Percentiles rank a stretch among this genome's conserved stretches.
Evolutionary conservation across 2,329 filamentous ascomycete species (phyloP).

Genomic region (Trichophyton schoenleinii): DNA sequence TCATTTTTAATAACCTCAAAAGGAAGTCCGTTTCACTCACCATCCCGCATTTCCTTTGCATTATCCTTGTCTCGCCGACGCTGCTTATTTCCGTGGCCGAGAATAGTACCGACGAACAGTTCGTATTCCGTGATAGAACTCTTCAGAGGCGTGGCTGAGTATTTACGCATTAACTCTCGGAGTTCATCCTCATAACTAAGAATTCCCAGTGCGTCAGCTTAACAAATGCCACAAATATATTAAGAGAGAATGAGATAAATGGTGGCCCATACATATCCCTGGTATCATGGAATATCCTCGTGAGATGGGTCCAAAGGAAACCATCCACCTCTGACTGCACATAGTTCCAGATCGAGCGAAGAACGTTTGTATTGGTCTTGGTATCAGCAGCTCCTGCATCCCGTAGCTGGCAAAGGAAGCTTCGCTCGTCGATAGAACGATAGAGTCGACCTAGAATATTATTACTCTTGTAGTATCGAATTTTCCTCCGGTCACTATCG

Average conservation of each 20-base stretch:
- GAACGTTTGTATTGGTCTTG: slow-evolving; percentile 10
- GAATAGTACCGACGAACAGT: slow-evolving; percentile 13
- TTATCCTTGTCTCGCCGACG: slow-evolving; percentile 16
- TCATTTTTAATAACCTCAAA: too few relatives aligned
- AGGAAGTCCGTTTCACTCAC: slow-evolving; percentile 6
- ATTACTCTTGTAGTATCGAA: slow-evolving; percentile 52
- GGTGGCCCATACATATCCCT: slow-evolving; percentile 15
- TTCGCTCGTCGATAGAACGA: slow-evolving; percentile 57
- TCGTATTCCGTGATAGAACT: slow-evolving; percentile 14
- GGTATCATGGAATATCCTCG: slow-evolving; percentile 10
- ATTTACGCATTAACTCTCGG: slow-evolving; percentile 16
- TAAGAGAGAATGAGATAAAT: not conserved
- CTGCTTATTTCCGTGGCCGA: slow-evolving; percentile 17
- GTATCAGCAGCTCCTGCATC: slow-evolving; percentile 14
- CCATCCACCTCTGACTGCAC: slow-evolving; percentile 15
- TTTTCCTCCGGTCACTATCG: slow-evolving; percentile 34
- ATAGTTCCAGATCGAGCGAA: slow-evolving; percentile 18
- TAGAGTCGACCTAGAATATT: slow-evolving; percentile 61
- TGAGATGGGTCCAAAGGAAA: slow-evolving; percentile 17
- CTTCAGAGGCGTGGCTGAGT: slow-evolving; percentile 15
- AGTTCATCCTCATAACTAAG: slow-evolving; percentile 13
- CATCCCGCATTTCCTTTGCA: slow-evolving; percentile 17
- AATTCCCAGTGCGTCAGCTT: not conserved
- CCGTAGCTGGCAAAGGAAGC: slow-evolving; percentile 47
- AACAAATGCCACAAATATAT: not conserved